These are phyloP conservation scores for Xerocomellus dryophilus DNA, from an alignment of 768 basidiomycete species.

Conservation along the genomic window DNA sequence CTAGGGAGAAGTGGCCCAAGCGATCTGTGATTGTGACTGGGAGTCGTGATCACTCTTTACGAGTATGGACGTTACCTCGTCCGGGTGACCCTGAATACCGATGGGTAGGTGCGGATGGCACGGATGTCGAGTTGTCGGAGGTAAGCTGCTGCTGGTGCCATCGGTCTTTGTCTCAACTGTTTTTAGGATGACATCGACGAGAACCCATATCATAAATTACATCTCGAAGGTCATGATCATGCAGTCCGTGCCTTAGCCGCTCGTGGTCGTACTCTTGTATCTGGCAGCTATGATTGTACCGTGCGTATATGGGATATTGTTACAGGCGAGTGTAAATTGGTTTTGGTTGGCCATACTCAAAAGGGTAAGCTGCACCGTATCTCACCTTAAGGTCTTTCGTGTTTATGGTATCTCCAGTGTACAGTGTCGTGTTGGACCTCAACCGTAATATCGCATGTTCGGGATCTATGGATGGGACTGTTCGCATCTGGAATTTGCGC, in stretches of 20 bases:
- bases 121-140: slow-evolving; percentile 57
- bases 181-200: slow-evolving; percentile 60
- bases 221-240: slow-evolving; percentile 85
- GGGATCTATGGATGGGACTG: slow-evolving; percentile 97
- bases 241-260: slow-evolving; percentile 93
- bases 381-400: neutral
- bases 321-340: slow-evolving; percentile 75
- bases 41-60: slow-evolving; percentile 61
- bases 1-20: slow-evolving; percentile 71
- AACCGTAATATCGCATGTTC: slow-evolving; percentile 88
- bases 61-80: slow-evolving; percentile 65
- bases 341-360: slow-evolving; percentile 83
- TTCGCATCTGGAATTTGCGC: slow-evolving; percentile 88
- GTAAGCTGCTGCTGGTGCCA: slow-evolving; percentile 23
- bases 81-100: slow-evolving; percentile 76
- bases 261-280: slow-evolving; percentile 84
- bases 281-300: slow-evolving; percentile 93
- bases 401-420: slow-evolving; percentile 52
- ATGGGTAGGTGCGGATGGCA: slow-evolving; percentile 59
- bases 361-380: slow-evolving; percentile 57
- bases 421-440: slow-evolving; percentile 90
- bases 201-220: slow-evolving; percentile 88
- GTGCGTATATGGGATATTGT: slow-evolving; percentile 95
- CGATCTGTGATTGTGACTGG: slow-evolving; percentile 72
- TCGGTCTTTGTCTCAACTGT: slow-evolving; percentile 4